phyloP scores from a whole-genome alignment of 805 yeast species.

The Yarrowia hollandica region DNA sequence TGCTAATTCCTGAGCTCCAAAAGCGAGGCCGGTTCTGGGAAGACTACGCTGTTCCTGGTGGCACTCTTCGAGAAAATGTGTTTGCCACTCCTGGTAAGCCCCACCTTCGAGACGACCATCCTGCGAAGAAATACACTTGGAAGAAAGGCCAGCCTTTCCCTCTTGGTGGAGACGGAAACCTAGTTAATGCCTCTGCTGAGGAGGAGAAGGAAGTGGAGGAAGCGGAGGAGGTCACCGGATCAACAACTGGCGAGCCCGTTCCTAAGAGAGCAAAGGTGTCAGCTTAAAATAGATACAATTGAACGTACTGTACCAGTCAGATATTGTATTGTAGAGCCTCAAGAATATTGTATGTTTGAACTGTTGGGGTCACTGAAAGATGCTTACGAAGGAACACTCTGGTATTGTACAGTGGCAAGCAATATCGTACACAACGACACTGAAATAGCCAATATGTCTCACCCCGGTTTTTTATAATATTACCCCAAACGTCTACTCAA shows the following conservation, averaged over 20 bases:
- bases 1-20: slow-evolving; percentile 45
- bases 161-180: slow-evolving; percentile 1
- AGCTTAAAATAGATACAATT: no score
- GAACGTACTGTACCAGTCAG: no score
- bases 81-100: slow-evolving; percentile 33
- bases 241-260: not conserved
- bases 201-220: not conserved
- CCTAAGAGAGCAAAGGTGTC: slow-evolving; percentile 10
- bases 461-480: no score
- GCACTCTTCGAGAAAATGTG: slow-evolving; percentile 45
- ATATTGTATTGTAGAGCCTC: not conserved
- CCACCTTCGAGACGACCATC: slow-evolving; percentile 33
- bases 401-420: no score
- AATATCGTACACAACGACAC: no score
- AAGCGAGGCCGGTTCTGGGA: slow-evolving; percentile 43
- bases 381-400: no score
- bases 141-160: slow-evolving; percentile 4
- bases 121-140: slow-evolving; percentile 30
- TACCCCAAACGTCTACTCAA: no score
- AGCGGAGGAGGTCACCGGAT: not conserved
- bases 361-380: no score
- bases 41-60: slow-evolving; percentile 43
- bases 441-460: no score
- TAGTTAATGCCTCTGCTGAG: not conserved
- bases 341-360: no score